phyloP scores from a whole-genome alignment of 805 yeast genomes.

The Barnettozyma wickerhamii region DNA sequence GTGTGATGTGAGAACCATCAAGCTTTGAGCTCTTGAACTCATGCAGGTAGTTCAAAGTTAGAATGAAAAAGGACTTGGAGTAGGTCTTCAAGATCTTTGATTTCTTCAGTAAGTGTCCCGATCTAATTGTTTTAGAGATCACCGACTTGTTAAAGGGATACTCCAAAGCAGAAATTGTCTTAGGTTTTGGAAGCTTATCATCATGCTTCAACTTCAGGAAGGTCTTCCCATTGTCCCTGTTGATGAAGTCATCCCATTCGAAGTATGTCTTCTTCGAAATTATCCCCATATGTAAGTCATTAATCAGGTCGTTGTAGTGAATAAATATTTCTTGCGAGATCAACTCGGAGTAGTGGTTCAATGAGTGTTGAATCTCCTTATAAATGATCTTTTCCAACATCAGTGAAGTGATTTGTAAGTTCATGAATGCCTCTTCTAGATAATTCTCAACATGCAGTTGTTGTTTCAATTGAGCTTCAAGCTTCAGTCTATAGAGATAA shows the following conservation, averaged over 20 bases:
- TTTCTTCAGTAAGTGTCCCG: slow-evolving; percentile 80
- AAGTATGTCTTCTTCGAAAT: slow-evolving; percentile 67
- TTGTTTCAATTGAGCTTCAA: slow-evolving; percentile 72
- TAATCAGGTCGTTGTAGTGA: slow-evolving; percentile 58
- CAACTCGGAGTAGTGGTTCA: slow-evolving; percentile 65
- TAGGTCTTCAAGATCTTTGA: slow-evolving; percentile 87
- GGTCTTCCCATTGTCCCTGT: slow-evolving; percentile 63
- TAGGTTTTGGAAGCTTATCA: slow-evolving; percentile 46
- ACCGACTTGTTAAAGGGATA: slow-evolving; percentile 69
- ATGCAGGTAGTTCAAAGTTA: slow-evolving; percentile 82
- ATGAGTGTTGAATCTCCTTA: slow-evolving; percentile 76
- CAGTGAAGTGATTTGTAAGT: slow-evolving; percentile 80
- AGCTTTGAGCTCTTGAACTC: slow-evolving; percentile 83
- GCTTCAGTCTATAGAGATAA: slow-evolving; percentile 58
- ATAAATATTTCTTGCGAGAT: slow-evolving; percentile 70
- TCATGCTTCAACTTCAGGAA: slow-evolving; percentile 30
- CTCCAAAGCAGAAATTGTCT: slow-evolving; percentile 55
- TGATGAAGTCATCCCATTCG: slow-evolving; percentile 86
- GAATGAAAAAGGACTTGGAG: slow-evolving; percentile 80
- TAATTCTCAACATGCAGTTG: slow-evolving; percentile 82
- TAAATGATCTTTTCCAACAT: slow-evolving; percentile 85
- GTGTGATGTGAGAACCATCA: slow-evolving; percentile 61
- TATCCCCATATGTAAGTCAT: slow-evolving; percentile 63
- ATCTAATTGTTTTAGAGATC: slow-evolving; percentile 59
- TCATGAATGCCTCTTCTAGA: slow-evolving; percentile 81